phyloP scores from a whole-genome alignment of 495 filamentous ascomycete species.

The Penicillium atrosanguineum region DNA sequence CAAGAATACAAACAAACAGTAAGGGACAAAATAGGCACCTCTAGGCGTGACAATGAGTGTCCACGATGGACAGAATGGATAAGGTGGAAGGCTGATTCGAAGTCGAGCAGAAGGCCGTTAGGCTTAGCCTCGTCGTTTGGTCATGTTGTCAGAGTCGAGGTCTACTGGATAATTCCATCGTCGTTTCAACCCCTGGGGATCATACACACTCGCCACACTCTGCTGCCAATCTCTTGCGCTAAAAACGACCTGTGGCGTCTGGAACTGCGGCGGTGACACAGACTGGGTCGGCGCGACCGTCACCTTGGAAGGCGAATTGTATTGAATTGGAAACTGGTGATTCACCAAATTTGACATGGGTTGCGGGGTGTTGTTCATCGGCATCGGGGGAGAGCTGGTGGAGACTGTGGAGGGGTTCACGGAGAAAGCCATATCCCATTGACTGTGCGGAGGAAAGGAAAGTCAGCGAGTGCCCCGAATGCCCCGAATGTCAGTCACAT shows the following conservation, averaged over 20 bases:
- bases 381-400: slow-evolving; percentile 49
- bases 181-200: slow-evolving; percentile 70
- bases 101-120: neutral
- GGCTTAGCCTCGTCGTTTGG: slow-evolving; percentile 25
- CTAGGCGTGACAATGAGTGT: neutral
- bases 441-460: slow-evolving; percentile 45
- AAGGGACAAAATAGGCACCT: neutral
- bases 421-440: slow-evolving; percentile 92
- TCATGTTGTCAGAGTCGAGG: slow-evolving; percentile 26
- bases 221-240: slow-evolving; percentile 97
- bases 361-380: slow-evolving; percentile 32
- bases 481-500: slow-evolving; percentile 32
- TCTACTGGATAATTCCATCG: slow-evolving; percentile 58
- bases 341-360: slow-evolving; percentile 27
- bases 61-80: neutral
- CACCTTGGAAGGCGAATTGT: slow-evolving; percentile 34
- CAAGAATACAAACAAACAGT: neutral
- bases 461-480: slow-evolving; percentile 22
- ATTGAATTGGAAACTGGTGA: slow-evolving; percentile 40
- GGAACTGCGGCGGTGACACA: slow-evolving; percentile 54
- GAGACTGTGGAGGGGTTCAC: slow-evolving; percentile 50
- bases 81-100: neutral
- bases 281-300: slow-evolving; percentile 41
- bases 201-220: slow-evolving; percentile 85
- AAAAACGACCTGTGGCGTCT: slow-evolving; percentile 64